Percentiles rank a stretch among this genome's conserved stretches.
Conservation (phyloP, 225 moss, liverwort and hornwort genomes). For the Physcomitrellopsis africana region DNA sequence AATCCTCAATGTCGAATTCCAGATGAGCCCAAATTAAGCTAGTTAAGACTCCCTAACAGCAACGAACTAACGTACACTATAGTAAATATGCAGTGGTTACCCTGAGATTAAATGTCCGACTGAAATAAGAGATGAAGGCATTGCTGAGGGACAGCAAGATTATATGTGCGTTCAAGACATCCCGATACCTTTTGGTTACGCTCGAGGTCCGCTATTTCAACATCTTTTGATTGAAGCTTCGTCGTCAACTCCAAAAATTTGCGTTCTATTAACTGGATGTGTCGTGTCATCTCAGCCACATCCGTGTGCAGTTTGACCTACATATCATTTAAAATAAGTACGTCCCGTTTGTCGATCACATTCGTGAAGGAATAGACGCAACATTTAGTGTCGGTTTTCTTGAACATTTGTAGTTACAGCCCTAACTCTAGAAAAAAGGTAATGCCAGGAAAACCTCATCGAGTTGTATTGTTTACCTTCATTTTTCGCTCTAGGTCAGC, state of each 20-base stretch:
- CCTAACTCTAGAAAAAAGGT: not conserved
- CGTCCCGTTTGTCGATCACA: not conserved
- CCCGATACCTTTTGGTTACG: conserved; percentile 37
- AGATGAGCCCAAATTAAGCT: too few species aligned
- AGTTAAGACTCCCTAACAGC: too few species aligned
- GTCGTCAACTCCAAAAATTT: conserved; percentile 32
- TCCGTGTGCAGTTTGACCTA: conserved; percentile 35
- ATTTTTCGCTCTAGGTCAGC: conserved; percentile 34
- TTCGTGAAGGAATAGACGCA: not conserved
- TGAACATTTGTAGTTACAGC: not conserved
- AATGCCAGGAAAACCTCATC: not conserved
- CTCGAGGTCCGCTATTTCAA: conserved; percentile 34
- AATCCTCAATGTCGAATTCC: conserved; percentile 3
- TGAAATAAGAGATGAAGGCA: not conserved
- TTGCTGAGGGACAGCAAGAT: not conserved
- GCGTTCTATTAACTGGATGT: conserved; percentile 35
- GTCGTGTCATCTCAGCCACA: conserved; percentile 32
- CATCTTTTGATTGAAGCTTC: conserved; percentile 29
- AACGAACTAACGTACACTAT: not conserved
- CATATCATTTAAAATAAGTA: not conserved
- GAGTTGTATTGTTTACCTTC: conserved; percentile 28
- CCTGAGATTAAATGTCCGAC: conserved; percentile 8
- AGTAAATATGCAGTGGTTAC: not conserved
- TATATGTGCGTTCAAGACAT: not conserved
- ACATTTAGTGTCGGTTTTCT: not conserved